A percentile compares a stretch with the other conserved stretches of the same genome.
These are phyloP conservation scores for Aureobasidium namibiae DNA, from an alignment of 2,329 filamentous ascomycete genomes.

Conservation along the genomic window DNA sequence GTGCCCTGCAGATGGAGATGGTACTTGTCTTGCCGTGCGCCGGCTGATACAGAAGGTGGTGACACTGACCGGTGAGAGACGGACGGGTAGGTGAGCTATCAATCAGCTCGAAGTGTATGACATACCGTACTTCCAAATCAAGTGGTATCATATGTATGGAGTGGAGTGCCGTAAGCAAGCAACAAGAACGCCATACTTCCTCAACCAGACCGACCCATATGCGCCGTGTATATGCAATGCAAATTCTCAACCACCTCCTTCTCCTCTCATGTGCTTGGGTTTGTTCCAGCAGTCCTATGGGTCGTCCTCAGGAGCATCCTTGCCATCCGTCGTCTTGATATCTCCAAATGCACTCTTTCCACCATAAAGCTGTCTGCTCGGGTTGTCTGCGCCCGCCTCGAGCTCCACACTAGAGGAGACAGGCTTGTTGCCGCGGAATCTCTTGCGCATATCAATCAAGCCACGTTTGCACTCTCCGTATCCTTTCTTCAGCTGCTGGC, in stretches of 20 bases:
- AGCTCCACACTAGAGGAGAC: slow-evolving; percentile 59
- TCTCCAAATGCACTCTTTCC: slow-evolving; percentile 44
- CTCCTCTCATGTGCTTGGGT: neutral
- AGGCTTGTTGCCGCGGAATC: slow-evolving; percentile 89
- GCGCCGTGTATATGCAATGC: slow-evolving; percentile 3
- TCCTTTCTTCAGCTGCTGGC: slow-evolving; percentile 86
- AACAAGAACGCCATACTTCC: neutral
- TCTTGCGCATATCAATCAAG: slow-evolving; percentile 97
- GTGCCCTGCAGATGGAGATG: neutral
- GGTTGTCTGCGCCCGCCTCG: slow-evolving; percentile 40
- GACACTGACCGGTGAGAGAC: neutral
- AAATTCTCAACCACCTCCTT: neutral
- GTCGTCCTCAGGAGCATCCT: slow-evolving; percentile 25
- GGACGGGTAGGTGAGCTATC: neutral
- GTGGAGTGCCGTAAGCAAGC: neutral
- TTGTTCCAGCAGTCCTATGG: slow-evolving; percentile 18
- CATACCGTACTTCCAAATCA: neutral
- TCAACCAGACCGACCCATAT: neutral
- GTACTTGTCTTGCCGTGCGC: neutral
- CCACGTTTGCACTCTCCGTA: slow-evolving; percentile 94
- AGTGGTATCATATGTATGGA: neutral
- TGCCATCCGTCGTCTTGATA: slow-evolving; percentile 22
- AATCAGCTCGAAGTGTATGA: neutral
- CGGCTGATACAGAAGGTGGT: neutral
- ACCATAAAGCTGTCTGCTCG: slow-evolving; percentile 66